Conservation (phyloP, 495 filamentous ascomycete species). For the Daldinia bambusicola region DNA sequence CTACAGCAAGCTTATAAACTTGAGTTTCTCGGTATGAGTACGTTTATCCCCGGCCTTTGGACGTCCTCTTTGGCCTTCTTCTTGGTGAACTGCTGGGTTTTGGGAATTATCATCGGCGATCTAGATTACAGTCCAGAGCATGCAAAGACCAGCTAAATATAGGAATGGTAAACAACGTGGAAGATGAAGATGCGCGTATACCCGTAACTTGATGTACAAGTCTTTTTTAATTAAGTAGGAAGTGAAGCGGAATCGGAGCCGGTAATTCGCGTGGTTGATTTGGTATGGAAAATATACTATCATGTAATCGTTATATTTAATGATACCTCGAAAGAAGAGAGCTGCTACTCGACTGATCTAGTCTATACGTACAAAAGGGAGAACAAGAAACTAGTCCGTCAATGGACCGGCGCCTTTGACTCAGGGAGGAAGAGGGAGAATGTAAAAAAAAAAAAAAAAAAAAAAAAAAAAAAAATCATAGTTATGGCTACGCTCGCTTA, state of each 20-base stretch:
- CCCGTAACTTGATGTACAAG: background rate
- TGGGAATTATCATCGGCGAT: constrained; percentile 82
- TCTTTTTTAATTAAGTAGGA: background rate
- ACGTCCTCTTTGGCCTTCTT: constrained; percentile 81
- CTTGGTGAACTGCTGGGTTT: constrained; percentile 83
- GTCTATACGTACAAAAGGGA: background rate
- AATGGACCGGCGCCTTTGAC: background rate
- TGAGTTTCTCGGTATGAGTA: constrained; percentile 88
- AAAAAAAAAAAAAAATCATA: background rate
- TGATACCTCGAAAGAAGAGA: background rate
- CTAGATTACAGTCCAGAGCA: constrained; percentile 49
- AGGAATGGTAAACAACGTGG: background rate
- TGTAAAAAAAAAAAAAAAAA: background rate
- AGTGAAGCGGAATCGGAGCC: background rate
- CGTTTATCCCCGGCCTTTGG: constrained; percentile 87
- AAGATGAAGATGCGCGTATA: background rate
- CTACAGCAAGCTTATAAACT: constrained; percentile 87
- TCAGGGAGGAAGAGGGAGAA: background rate
- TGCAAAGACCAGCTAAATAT: background rate
- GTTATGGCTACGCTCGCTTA: background rate
- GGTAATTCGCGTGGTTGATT: background rate
- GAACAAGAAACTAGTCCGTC: background rate
- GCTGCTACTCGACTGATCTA: background rate
- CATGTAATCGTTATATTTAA: background rate
- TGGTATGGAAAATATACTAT: background rate